These are phyloP conservation scores for Eutypa lata DNA, from an alignment of 2,329 filamentous ascomycete species.

Conservation along the genomic window DNA sequence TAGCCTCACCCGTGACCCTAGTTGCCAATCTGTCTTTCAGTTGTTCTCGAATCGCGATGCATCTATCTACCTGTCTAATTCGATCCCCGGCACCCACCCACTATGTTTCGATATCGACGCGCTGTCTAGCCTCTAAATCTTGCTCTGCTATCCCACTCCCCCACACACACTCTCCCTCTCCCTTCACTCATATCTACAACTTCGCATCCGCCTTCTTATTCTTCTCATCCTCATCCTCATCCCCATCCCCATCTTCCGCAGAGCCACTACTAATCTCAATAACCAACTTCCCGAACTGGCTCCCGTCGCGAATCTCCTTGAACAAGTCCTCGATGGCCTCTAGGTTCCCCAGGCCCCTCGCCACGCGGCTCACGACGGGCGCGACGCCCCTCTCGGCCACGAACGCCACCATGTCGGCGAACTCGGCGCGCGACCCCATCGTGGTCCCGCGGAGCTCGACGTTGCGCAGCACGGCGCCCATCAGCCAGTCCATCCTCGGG, in stretches of 20 bases:
- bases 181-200: constrained; percentile 30
- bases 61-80: no score
- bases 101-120: no score
- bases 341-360: constrained; percentile 71
- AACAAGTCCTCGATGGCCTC: constrained; percentile 80
- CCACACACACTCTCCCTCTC: no score
- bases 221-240: constrained; percentile 7
- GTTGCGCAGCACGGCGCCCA: constrained; percentile 82
- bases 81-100: no score
- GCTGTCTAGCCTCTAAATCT: no score
- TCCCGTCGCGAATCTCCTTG: constrained; percentile 80
- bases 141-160: not conserved
- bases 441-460: constrained; percentile 83
- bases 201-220: constrained; percentile 32
- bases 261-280: constrained; percentile 61
- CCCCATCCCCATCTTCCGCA: constrained; percentile 17
- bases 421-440: constrained; percentile 89
- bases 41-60: no score
- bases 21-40: no score
- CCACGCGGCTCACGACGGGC: constrained; percentile 75
- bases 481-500: constrained; percentile 83
- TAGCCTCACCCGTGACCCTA: no score
- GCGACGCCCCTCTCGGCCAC: constrained; percentile 69
- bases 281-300: constrained; percentile 91
- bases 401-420: constrained; percentile 85